Evolutionary conservation across 78 protist genomes (phyloP), one percentile per base, ranked within the genome.

Genomic region (Dictyostelium intermedium): DNA sequence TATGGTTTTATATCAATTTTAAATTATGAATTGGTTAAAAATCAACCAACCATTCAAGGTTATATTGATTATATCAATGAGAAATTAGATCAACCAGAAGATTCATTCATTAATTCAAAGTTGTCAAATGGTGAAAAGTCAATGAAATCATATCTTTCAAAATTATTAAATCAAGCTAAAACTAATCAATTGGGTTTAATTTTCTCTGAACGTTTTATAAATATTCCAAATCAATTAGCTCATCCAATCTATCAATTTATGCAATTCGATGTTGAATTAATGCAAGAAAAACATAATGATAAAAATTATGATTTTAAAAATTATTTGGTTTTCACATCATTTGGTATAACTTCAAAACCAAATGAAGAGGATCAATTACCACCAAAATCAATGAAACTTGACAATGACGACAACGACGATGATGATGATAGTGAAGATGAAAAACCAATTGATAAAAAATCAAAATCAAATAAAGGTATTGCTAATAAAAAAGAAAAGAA

Each of bases 221-320:
- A 87, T 30, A 79, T 87, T 8, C 93, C 93, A 76, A 39, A 60
- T 63, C 63, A 87, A 78, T 47, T 87, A 4, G 80, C 45, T 9
- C 83, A 78, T 27, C 85, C 93, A 61, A 9, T 87, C 14, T 74
- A 87, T 63, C 93, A 87, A 87, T 87, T 35, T 27, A 39, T 87
- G 23, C 93, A 87, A 61, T 87, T 61, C 27, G 93, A 87, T 45
- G 37, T 87, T 43, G 93, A 87, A 87, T 66, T 87, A 66, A 61
- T 87, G 73, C 20, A 20, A 47, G 93, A 78, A 50, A 77, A 47
- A 45, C 18, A 72, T 18, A 63, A 39, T 32, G 77, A 76, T 23
- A 41, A 37, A 60, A 74, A 35, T 23, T 87, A 39, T 63, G 69
- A 87, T 37, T 87, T 87, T 32, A 61, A 78, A 43, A 56, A 87